Percentiles rank a stretch among this genome's conserved stretches.
These are phyloP conservation scores for Solanum aculeatissimum DNA, from an alignment of 305 asterid species.

Conservation along the genomic window DNA sequence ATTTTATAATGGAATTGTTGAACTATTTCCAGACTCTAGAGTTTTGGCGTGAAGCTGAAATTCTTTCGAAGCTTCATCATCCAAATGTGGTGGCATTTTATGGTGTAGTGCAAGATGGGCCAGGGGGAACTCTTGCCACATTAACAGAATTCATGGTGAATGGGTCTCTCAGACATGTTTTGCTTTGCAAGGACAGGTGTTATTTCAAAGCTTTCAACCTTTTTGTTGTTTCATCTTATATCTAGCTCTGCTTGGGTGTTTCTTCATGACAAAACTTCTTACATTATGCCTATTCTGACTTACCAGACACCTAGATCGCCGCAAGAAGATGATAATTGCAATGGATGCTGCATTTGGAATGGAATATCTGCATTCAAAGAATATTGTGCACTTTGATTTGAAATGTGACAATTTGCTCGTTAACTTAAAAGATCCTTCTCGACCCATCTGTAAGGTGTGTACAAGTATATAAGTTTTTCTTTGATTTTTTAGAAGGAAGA, in stretches of 20 bases:
- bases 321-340: conserved; percentile 81
- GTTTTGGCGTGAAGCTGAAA: conserved; percentile 93
- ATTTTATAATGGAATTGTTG: not conserved
- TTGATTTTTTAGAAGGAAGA: not conserved
- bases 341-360: conserved; percentile 97
- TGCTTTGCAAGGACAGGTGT: conserved; percentile 56
- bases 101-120: conserved; percentile 95
- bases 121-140: conserved; percentile 90
- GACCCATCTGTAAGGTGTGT: conserved; percentile 78
- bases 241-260: not conserved
- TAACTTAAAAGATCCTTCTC: conserved; percentile 82
- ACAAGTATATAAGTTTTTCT: not conserved
- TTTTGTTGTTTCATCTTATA: not conserved
- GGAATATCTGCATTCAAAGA: conserved; percentile 90
- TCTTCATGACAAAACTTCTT: not conserved
- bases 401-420: conserved; percentile 92
- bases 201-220: not conserved
- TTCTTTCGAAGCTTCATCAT: conserved; percentile 89
- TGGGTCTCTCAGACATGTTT: conserved; percentile 82
- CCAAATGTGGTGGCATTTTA: conserved; percentile 97
- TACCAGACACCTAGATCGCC: conserved; percentile 76
- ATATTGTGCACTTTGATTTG: conserved; percentile 85
- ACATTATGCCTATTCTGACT: not conserved
- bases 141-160: conserved; percentile 88
- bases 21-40: conserved; percentile 49